Evolutionary conservation across 1,139 yeast species (phyloP), one percentile per base, ranked within the genome.

Genomic region (Debaryomycetaceae sp.): DNA sequence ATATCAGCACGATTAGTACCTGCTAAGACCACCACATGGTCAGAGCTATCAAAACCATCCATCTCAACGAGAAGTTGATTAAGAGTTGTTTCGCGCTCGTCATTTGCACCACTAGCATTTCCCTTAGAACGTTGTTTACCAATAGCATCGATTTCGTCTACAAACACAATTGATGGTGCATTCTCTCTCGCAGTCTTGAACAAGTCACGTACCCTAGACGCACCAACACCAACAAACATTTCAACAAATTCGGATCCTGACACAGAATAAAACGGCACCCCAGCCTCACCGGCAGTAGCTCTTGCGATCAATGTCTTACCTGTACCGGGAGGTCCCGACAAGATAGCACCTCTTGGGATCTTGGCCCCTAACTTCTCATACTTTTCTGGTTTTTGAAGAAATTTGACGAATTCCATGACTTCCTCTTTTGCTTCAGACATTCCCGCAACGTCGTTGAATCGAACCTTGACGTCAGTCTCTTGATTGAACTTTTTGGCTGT

Each of bases 271-370:
- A 86, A 86, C 37, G 95, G 91, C 30, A 85, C 93, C 44, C 86
- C 87, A 2, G 93, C 93, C 62, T 86, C 93, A 58, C 93, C 93
- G 6, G 93, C 93, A 31, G 93, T 85, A 1, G 93, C 93, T 59
- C 84, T 85, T 8, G 93, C 93, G 45, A 86, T 66, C 41, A 86
- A 70, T 1, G 95, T 86, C 60, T 86, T 86, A 78, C 95, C 95
- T 5, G 93, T 86, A 70, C 95, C 95, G 40, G 95, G 95, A 36
- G 93, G 89, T 49, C 95, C 95, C 0, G 90, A 83, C 42, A 86
- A 68, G 45, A 86, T 83, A 6, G 93, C 93, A 59, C 95, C 95
- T 63, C 93, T 75, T 39, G 95, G 95, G 48, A 86, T 86, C 58
- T 85, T 84, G 22, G 91, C 95, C 41, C 95, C 95, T 58, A 86